phyloP scores from a whole-genome alignment of 371 early-diverging fungal genomes.

The Conidiobolus incongruus region DNA sequence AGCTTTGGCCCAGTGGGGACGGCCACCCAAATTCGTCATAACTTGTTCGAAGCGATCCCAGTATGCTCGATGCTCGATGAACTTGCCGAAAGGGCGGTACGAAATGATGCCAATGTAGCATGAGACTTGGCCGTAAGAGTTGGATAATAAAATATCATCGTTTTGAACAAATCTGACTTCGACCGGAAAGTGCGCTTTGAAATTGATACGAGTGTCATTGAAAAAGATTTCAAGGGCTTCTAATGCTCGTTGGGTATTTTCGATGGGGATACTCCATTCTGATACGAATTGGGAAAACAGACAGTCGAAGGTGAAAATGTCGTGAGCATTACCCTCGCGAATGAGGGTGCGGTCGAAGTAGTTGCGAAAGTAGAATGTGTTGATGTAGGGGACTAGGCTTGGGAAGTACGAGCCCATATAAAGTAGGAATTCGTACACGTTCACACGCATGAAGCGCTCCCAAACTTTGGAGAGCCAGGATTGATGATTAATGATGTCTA shows the following conservation, averaged over 20 bases:
- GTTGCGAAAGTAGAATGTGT: slow-evolving; percentile 15
- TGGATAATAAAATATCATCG: slow-evolving; percentile 61
- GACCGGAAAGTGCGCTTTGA: slow-evolving; percentile 52
- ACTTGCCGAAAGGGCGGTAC: slow-evolving; percentile 53
- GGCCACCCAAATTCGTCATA: slow-evolving; percentile 41
- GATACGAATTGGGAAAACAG: slow-evolving; percentile 64
- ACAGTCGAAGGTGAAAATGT: slow-evolving; percentile 64
- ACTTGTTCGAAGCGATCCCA: slow-evolving; percentile 57
- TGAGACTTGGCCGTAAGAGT: slow-evolving; percentile 34
- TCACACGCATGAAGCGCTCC: slow-evolving; percentile 26
- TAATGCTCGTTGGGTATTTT: slow-evolving; percentile 34
- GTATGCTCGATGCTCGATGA: slow-evolving; percentile 48
- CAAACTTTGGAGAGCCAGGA: no score
- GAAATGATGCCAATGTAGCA: slow-evolving; percentile 72
- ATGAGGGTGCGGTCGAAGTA: slow-evolving; percentile 6
- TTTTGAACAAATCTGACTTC: slow-evolving; percentile 57
- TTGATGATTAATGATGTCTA: no score
- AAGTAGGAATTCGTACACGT: slow-evolving; percentile 41
- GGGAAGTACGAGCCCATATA: slow-evolving; percentile 32
- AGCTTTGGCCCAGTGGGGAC: slow-evolving; percentile 78
- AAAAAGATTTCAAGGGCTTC: slow-evolving; percentile 7
- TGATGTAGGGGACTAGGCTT: slow-evolving; percentile 21
- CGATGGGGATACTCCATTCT: slow-evolving; percentile 66
- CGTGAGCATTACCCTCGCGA: slow-evolving; percentile 22
- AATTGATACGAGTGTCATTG: neutral